phyloP scores from a whole-genome alignment of 352 stramenopile genomes.

The Phytophthora citrophthora region DNA sequence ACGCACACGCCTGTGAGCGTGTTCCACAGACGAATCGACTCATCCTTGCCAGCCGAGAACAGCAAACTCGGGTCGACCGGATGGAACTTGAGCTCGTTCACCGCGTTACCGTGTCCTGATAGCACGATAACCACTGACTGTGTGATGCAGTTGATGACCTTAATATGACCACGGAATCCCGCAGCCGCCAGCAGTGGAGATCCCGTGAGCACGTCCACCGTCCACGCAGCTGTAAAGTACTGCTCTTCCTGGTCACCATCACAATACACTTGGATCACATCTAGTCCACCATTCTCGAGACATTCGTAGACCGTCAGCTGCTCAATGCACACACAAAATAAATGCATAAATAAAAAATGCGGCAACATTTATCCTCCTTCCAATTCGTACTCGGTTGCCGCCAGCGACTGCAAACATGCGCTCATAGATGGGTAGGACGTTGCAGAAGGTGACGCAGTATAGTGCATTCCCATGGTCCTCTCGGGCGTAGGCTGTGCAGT shows the following conservation, averaged over 20 bases:
- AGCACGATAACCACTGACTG: constrained; percentile 82
- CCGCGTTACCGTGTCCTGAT: constrained; percentile 90
- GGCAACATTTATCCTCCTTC: background rate
- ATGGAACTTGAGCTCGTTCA: constrained; percentile 94
- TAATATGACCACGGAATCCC: constrained; percentile 80
- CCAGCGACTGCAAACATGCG: constrained; percentile 74
- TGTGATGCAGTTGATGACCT: constrained; percentile 84
- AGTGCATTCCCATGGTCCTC: constrained; percentile 82
- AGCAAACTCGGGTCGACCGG: constrained; percentile 90
- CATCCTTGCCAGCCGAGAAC: constrained; percentile 92
- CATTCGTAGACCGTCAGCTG: constrained; percentile 84
- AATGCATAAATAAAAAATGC: background rate
- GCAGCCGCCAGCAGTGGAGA: constrained; percentile 76
- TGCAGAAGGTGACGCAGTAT: constrained; percentile 80
- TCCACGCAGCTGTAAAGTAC: constrained; percentile 85
- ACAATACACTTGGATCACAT: constrained; percentile 81
- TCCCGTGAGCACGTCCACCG: constrained; percentile 68
- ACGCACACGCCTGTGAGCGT: constrained; percentile 85
- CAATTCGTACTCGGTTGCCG: constrained; percentile 63
- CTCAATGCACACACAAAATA: background rate
- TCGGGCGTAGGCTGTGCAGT: constrained; percentile 55
- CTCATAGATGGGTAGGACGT: constrained; percentile 72
- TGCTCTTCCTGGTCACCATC: constrained; percentile 82
- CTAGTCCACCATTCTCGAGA: constrained; percentile 71
- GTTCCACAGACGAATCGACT: constrained; percentile 94